phyloP scores from a whole-genome alignment of 441 rosid species.

The Gossypium aridum region DNA sequence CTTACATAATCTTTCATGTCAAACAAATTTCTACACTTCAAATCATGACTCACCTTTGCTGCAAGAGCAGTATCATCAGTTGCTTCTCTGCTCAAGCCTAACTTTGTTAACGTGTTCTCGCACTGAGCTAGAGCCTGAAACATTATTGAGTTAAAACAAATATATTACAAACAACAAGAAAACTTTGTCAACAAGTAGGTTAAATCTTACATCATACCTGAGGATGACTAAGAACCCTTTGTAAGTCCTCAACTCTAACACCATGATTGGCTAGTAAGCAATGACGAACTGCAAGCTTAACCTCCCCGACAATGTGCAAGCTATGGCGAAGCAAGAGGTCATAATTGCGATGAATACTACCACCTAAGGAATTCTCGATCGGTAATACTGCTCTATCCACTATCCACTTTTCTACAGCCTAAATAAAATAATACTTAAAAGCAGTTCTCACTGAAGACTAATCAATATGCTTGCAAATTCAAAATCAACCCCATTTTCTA shows the following conservation, averaged over 20 bases:
- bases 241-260: slow-evolving; percentile 66
- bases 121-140: slow-evolving; percentile 97
- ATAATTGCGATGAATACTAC: slow-evolving; percentile 13
- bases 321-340: slow-evolving; percentile 88
- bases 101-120: slow-evolving; percentile 73
- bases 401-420: slow-evolving; percentile 93
- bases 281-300: slow-evolving; percentile 85
- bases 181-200: neutral
- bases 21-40: neutral
- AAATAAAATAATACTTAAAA: neutral
- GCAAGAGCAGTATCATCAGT: slow-evolving; percentile 98
- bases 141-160: neutral
- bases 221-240: slow-evolving; percentile 94
- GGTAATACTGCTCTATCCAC: slow-evolving; percentile 42
- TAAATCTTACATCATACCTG: slow-evolving; percentile 44
- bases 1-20: neutral
- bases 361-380: slow-evolving; percentile 11
- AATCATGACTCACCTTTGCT: slow-evolving; percentile 55
- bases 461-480: neutral
- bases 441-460: neutral
- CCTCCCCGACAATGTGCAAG: slow-evolving; percentile 95
- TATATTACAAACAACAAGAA: neutral
- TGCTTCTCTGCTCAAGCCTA: slow-evolving; percentile 88
- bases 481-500: neutral
- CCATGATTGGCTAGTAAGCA: slow-evolving; percentile 89